Conservation (phyloP, 352 stramenopile genomes). For the Phytopythium vexans region DNA sequence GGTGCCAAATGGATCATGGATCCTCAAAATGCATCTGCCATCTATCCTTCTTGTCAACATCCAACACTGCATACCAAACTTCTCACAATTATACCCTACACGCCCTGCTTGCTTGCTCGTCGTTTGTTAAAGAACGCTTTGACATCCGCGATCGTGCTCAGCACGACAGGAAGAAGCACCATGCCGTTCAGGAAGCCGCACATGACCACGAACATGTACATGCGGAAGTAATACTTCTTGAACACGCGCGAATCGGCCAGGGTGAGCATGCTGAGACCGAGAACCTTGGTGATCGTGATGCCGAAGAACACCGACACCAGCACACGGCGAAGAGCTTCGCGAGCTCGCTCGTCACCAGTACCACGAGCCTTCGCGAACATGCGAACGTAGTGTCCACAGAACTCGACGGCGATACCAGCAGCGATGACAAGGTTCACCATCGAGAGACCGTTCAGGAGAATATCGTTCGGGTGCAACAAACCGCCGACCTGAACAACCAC, state of each 20-base stretch:
- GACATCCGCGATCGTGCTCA: slow-evolving; percentile 51
- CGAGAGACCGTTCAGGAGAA: slow-evolving; percentile 78
- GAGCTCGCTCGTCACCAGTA: slow-evolving; percentile 39
- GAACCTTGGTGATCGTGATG: slow-evolving; percentile 87
- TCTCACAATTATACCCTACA: too few species aligned
- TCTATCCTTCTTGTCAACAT: too few species aligned
- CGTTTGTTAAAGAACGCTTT: slow-evolving; percentile 53
- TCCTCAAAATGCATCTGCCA: too few species aligned
- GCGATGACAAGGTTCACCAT: slow-evolving; percentile 85
- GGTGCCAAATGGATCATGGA: too few species aligned
- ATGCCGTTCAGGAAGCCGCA: slow-evolving; percentile 80
- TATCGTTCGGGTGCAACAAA: slow-evolving; percentile 56
- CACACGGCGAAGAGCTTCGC: slow-evolving; percentile 49
- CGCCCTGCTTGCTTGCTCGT: too few species aligned
- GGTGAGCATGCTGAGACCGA: slow-evolving; percentile 77
- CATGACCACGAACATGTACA: slow-evolving; percentile 83
- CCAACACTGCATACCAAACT: too few species aligned
- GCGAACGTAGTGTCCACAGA: slow-evolving; percentile 73
- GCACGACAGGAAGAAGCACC: slow-evolving; percentile 52
- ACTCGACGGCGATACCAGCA: slow-evolving; percentile 80
- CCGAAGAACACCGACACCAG: slow-evolving; percentile 74
- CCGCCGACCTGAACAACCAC: slow-evolving; percentile 51
- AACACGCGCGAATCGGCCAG: slow-evolving; percentile 85
- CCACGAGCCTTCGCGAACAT: slow-evolving; percentile 55
- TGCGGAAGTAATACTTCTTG: slow-evolving; percentile 90